phyloP scores from a whole-genome alignment of 1,284 basidiomycete species.

The Papiliotrema laurentii region DNA sequence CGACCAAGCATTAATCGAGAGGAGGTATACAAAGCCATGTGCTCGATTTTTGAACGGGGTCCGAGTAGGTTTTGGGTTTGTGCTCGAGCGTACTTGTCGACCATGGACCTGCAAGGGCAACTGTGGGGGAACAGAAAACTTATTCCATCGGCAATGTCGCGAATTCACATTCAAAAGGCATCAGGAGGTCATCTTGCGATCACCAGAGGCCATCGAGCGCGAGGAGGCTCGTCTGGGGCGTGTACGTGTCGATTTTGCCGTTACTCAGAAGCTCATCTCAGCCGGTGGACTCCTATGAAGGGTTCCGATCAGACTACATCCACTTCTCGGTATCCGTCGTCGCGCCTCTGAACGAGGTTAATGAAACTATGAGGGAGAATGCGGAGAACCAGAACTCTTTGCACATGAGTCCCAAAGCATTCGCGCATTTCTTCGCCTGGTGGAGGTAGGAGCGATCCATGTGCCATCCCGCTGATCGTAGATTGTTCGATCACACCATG shows the following conservation, averaged over 20 bases:
- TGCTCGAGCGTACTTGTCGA: slow-evolving; percentile 78
- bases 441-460: slow-evolving; percentile 52
- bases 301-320: slow-evolving; percentile 90
- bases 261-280: slow-evolving; percentile 5
- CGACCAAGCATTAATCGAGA: slow-evolving; percentile 22
- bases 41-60: slow-evolving; percentile 83
- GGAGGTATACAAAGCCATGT: slow-evolving; percentile 55
- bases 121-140: slow-evolving; percentile 50
- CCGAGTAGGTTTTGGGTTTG: slow-evolving; percentile 83
- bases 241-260: slow-evolving; percentile 48
- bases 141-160: slow-evolving; percentile 75
- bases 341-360: slow-evolving; percentile 53
- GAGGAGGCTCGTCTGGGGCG: slow-evolving; percentile 45
- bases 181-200: slow-evolving; percentile 66
- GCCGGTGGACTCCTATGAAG: slow-evolving; percentile 69
- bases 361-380: slow-evolving; percentile 11
- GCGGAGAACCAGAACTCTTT: slow-evolving; percentile 62
- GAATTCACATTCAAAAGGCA: slow-evolving; percentile 79
- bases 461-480: slow-evolving; percentile 5
- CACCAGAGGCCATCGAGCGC: slow-evolving; percentile 50
- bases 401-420: slow-evolving; percentile 80
- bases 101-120: slow-evolving; percentile 57
- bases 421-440: slow-evolving; percentile 91
- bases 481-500: slow-evolving; percentile 72
- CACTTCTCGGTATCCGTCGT: slow-evolving; percentile 86